Evolutionary conservation across 2,329 filamentous ascomycete species (phyloP).

Genomic region (Trichoderma atroviride): DNA sequence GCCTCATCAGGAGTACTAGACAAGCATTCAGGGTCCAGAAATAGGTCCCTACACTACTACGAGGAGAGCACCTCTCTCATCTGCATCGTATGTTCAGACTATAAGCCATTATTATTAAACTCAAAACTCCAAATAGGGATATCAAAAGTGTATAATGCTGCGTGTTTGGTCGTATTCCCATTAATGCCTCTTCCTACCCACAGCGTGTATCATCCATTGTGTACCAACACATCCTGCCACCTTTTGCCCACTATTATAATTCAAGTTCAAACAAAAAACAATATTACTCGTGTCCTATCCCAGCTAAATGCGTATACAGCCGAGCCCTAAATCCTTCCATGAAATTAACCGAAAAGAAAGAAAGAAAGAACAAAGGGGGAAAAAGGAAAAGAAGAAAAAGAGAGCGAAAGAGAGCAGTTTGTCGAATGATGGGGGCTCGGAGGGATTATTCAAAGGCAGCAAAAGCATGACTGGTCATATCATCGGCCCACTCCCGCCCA

Average conservation of each 20-base stretch:
- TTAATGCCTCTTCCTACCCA: conserved; percentile 10
- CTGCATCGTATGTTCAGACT: not conserved
- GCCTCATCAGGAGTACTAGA: not conserved
- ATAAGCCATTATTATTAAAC: not conserved
- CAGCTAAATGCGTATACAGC: conserved; percentile 16
- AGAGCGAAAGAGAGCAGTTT: not conserved
- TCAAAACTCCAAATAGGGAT: not conserved
- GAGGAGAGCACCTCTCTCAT: not conserved
- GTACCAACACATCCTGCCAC: not conserved
- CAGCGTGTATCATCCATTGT: conserved; percentile 15
- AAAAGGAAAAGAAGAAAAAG: not conserved
- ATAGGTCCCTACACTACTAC: not conserved
- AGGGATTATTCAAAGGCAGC: conserved; percentile 18
- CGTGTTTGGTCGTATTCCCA: conserved; percentile 19
- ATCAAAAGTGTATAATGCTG: not conserved
- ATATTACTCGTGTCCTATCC: conserved; percentile 3
- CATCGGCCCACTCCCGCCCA: conserved; percentile 14
- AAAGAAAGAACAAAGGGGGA: not conserved
- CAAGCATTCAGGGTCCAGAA: not conserved
- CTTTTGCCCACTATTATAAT: conserved; percentile 1
- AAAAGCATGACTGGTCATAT: not conserved
- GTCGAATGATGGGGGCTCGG: not conserved
- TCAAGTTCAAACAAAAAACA: not conserved
- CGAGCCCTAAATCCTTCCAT: not conserved
- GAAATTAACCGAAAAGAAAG: not conserved